Evolutionary conservation across 148 eudicot species (phyloP).

Genomic region (Gaultheria prostrata): DNA sequence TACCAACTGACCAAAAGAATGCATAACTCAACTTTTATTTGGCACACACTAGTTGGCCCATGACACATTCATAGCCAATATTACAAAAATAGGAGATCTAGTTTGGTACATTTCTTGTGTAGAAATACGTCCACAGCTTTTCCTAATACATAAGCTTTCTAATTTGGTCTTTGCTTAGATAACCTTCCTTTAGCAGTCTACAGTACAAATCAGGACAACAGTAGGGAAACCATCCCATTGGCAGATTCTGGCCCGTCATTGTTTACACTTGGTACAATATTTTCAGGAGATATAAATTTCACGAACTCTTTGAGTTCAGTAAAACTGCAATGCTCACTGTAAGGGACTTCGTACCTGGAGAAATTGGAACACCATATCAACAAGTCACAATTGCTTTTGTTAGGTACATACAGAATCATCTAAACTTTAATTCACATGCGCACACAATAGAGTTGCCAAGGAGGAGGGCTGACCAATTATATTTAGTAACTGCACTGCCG

Average conservation of each 20-base stretch:
- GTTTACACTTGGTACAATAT: constrained; percentile 85
- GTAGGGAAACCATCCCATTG: constrained; percentile 54
- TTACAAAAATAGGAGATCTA: neutral
- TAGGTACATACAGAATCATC: no score
- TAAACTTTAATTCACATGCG: neutral
- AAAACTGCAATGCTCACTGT: constrained; percentile 93
- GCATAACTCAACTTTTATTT: neutral
- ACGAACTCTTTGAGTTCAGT: constrained; percentile 81
- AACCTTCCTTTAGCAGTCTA: neutral
- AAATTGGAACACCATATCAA: neutral
- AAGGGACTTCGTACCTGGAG: constrained; percentile 94
- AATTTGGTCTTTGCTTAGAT: neutral
- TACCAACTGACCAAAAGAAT: neutral
- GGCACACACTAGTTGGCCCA: neutral
- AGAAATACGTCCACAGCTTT: neutral
- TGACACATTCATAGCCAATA: neutral
- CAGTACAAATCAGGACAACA: constrained; percentile 31
- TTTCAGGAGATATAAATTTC: constrained; percentile 63
- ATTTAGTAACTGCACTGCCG: neutral
- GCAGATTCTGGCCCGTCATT: constrained; percentile 58
- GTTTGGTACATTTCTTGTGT: neutral
- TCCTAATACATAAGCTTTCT: neutral
- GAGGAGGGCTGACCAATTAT: neutral
- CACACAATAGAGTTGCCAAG: neutral
- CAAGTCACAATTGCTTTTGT: neutral